Evolutionary conservation across 179 eudicot species (phyloP).

Genomic region (Corrigiola litoralis): DNA sequence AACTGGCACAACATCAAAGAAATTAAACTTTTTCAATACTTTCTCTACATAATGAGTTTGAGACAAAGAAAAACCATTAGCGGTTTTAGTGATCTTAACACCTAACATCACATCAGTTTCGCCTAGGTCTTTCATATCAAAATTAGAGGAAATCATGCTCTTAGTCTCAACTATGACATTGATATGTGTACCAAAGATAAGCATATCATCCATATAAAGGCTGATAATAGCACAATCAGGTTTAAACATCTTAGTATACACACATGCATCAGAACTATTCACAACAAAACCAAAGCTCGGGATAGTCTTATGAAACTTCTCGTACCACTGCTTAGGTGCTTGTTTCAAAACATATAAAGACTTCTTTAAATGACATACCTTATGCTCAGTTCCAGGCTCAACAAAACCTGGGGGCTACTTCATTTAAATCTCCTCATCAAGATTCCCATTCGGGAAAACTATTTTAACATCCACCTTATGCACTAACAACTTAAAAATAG

Average conservation of each 20-base stretch:
- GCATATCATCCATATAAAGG: not conserved
- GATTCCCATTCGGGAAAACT: not conserved
- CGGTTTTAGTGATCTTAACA: not conserved
- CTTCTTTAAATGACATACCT: not conserved
- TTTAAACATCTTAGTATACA: not conserved
- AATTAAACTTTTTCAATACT: not conserved
- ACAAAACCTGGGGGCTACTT: not conserved
- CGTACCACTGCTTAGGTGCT: not conserved
- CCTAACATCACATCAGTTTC: not conserved
- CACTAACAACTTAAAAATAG: not conserved
- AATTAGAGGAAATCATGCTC: not conserved
- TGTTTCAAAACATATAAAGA: not conserved
- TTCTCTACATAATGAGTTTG: not conserved
- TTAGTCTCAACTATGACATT: not conserved
- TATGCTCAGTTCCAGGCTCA: not conserved
- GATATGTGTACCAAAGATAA: not conserved
- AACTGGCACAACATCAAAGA: not conserved
- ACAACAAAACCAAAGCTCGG: not conserved
- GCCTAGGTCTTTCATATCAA: conserved; percentile 1
- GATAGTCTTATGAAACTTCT: not conserved
- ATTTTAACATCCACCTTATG: conserved; percentile 7
- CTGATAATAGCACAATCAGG: not conserved
- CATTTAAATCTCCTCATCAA: not conserved
- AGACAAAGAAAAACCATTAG: not conserved
- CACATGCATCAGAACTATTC: not conserved